Base-by-base conservation (phyloP, 371 early-diverging fungal species). In the Rhizopus delemar region DNA sequence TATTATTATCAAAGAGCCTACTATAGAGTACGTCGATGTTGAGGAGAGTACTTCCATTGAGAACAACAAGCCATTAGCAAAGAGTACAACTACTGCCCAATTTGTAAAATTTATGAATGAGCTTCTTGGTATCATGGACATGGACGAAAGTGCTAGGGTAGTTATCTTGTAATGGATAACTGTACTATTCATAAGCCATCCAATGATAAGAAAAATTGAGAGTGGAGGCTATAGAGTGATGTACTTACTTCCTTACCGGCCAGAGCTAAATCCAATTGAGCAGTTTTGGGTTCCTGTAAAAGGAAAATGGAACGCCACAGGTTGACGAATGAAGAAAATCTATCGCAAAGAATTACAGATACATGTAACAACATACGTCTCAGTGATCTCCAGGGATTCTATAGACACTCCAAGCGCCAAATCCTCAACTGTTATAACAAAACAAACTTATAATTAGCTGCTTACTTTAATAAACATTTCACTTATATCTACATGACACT, bases 1-100 rank as follows among this genome's bases (percentile, higher is more conserved):
- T 22, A 45, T 59, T 53, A 59, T 59, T 53, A 50, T 54, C 35
- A 33, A 60, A 51, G 50, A 61, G 49, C 55, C 56, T 46, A 32
- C 41, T 32, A 60, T 45, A 60, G 54, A 60, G 60, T 60, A 60
- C 56, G n/a, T n/a, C n/a, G n/a, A n/a, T n/a, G n/a, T n/a, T n/a
- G n/a, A n/a, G n/a, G n/a, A n/a, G n/a, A n/a, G n/a, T n/a, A n/a
- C n/a, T n/a, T n/a, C n/a, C n/a, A n/a, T n/a, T n/a, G n/a, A n/a
- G n/a, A n/a, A n/a, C n/a, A n/a, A n/a, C n/a, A n/a, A n/a, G n/a
- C n/a, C n/a, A n/a, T n/a, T n/a, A n/a, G n/a, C n/a, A n/a, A n/a
- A n/a, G n/a, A n/a, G n/a, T n/a, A n/a, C n/a, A n/a, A n/a, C n/a
- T n/a, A n/a, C n/a, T n/a, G n/a, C n/a, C n/a, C n/a, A n/a, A n/a